A percentile compares a stretch with the other conserved stretches of the same genome.
These are phyloP conservation scores for Entomortierella beljakovae DNA, from an alignment of 192 early-diverging fungal species.

Conservation along the genomic window DNA sequence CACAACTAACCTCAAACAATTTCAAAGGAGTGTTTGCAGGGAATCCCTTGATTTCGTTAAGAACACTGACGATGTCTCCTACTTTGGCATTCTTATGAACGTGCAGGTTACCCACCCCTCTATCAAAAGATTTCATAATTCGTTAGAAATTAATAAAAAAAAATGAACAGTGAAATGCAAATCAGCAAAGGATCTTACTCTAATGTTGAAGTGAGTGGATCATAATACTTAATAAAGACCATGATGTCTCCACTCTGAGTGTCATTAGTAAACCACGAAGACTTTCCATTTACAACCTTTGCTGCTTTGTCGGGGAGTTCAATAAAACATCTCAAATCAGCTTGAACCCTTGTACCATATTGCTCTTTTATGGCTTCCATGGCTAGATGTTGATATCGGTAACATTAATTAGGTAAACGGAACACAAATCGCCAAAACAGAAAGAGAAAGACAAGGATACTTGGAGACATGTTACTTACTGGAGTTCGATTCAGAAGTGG, in stretches of 20 bases:
- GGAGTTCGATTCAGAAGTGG: slow-evolving; percentile 51
- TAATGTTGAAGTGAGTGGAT: slow-evolving; percentile 69
- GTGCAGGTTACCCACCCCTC: slow-evolving; percentile 69
- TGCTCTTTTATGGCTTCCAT: slow-evolving; percentile 53
- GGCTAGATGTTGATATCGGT: slow-evolving; percentile 13
- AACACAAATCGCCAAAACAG: not conserved
- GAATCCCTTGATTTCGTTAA: slow-evolving; percentile 68
- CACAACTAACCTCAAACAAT: slow-evolving; percentile 75
- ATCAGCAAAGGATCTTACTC: slow-evolving; percentile 56
- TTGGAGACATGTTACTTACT: slow-evolving; percentile 63
- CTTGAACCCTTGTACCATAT: slow-evolving; percentile 25
- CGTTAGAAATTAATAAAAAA: slow-evolving; percentile 3
- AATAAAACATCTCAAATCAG: slow-evolving; percentile 50
- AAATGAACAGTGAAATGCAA: not conserved
- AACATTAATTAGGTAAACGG: not conserved
- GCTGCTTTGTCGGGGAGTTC: slow-evolving; percentile 42
- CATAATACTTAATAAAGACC: slow-evolving; percentile 90
- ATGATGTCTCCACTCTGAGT: slow-evolving; percentile 57
- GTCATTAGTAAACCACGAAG: slow-evolving; percentile 24
- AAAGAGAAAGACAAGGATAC: not conserved
- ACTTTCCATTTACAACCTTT: slow-evolving; percentile 40
- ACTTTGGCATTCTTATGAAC: slow-evolving; percentile 64
- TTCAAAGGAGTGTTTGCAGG: slow-evolving; percentile 67
- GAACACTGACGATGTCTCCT: slow-evolving; percentile 65
- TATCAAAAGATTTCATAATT: slow-evolving; percentile 10